Evolutionary conservation across 495 filamentous ascomycete genomes (phyloP).

Genomic region (Opeltia flavorubescens): DNA sequence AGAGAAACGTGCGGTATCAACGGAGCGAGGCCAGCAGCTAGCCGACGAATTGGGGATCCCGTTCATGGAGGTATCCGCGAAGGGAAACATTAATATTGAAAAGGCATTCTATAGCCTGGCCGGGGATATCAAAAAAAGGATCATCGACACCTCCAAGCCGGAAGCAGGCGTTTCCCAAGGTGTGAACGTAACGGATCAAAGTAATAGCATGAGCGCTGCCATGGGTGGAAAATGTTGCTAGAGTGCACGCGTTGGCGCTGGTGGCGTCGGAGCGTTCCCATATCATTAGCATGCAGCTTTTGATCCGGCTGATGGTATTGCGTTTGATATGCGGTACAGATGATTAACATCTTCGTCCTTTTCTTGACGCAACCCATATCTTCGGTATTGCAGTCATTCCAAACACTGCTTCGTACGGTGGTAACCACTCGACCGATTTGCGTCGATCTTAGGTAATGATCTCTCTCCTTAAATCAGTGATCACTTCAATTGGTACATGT

Average conservation of each 20-base stretch:
- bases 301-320: neutral
- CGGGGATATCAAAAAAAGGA: constrained; percentile 91
- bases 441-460: too few species aligned
- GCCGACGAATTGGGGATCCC: constrained; percentile 95
- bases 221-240: constrained; percentile 80
- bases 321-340: neutral
- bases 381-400: too few species aligned
- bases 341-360: too few species aligned
- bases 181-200: constrained; percentile 58
- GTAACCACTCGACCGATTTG: too few species aligned
- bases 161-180: constrained; percentile 45
- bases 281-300: neutral
- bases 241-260: constrained; percentile 5
- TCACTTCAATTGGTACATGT: too few species aligned
- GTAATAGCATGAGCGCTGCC: constrained; percentile 41
- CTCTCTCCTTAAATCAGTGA: too few species aligned
- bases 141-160: constrained; percentile 72
- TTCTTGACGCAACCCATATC: too few species aligned
- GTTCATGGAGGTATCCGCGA: constrained; percentile 95
- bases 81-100: constrained; percentile 99
- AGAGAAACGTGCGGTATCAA: constrained; percentile 89
- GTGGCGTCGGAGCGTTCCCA: neutral
- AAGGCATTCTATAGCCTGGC: constrained; percentile 96
- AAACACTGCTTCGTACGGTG: too few species aligned
- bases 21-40: constrained; percentile 81